Percentiles rank a stretch among this genome's conserved stretches.
Evolutionary conservation across 2,329 filamentous ascomycete species (phyloP).

Genomic region (Dactylonectria macrodidyma): DNA sequence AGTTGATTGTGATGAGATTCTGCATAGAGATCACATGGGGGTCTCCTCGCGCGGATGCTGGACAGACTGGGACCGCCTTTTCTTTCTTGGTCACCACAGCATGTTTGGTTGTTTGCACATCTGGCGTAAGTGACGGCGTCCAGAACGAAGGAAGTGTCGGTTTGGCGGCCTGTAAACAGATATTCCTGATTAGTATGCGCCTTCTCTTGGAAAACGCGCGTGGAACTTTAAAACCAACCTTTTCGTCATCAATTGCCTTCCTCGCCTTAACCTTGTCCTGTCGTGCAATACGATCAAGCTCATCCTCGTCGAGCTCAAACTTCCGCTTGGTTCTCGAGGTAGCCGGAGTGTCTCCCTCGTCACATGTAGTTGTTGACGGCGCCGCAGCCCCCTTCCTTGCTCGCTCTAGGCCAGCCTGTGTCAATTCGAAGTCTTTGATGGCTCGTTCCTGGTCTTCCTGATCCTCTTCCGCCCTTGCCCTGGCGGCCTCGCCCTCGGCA

Average conservation of each 20-base stretch:
- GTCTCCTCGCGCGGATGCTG: constrained; percentile 76
- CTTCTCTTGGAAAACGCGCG: background rate
- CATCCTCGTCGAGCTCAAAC: constrained; percentile 80
- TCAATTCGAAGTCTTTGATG: constrained; percentile 85
- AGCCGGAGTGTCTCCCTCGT: constrained; percentile 24
- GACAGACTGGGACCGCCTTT: constrained; percentile 82
- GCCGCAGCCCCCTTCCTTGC: constrained; percentile 53
- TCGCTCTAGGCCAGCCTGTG: constrained; percentile 78
- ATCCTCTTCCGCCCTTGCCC: constrained; percentile 72
- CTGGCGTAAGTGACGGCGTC: constrained; percentile 87
- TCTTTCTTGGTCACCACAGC: constrained; percentile 70
- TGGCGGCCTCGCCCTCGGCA: constrained; percentile 73
- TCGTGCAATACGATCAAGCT: constrained; percentile 78
- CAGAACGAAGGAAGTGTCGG: constrained; percentile 88
- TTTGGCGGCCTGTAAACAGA: constrained; percentile 68
- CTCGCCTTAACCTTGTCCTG: constrained; percentile 80
- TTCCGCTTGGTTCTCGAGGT: constrained; percentile 74
- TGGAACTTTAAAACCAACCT: constrained; percentile 59
- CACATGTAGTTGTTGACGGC: constrained; percentile 53
- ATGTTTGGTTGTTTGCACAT: constrained; percentile 61
- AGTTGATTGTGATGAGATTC: constrained; percentile 81
- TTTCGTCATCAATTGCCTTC: constrained; percentile 80
- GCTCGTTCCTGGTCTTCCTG: constrained; percentile 80
- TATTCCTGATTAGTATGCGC: constrained; percentile 21
- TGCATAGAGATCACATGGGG: constrained; percentile 86